Percentiles rank a stretch among this genome's conserved stretches.
Conservation (phyloP, 2,329 filamentous ascomycete species). For the Xylariaceae sp. region DNA sequence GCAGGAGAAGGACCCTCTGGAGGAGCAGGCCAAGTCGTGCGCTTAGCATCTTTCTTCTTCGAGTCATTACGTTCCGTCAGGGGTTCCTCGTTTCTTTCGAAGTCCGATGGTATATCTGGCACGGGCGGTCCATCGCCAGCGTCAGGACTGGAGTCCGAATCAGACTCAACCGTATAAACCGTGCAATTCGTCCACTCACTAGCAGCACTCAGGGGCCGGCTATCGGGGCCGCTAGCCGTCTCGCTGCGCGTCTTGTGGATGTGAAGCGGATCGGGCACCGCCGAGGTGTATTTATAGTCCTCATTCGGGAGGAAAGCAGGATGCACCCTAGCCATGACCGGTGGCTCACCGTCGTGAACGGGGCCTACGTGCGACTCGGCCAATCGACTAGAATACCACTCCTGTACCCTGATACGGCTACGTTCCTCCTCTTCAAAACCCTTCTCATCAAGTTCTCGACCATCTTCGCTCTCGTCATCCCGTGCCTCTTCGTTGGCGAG, state of each 20-base stretch:
- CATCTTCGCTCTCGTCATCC: constrained; percentile 16
- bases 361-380: background rate
- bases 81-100: background rate
- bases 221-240: background rate
- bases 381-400: constrained; percentile 24
- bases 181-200: constrained; percentile 25
- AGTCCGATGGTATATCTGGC: constrained; percentile 21
- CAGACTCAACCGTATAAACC: constrained; percentile 17
- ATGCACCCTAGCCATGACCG: constrained; percentile 24
- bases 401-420: constrained; percentile 21
- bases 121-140: constrained; percentile 18
- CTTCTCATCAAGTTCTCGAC: constrained; percentile 13
- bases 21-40: constrained; percentile 17
- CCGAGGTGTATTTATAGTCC: constrained; percentile 14
- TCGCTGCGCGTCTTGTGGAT: constrained; percentile 11
- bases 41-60: too few species aligned
- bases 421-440: constrained; percentile 18
- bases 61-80: background rate
- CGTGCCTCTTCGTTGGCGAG: constrained; percentile 5
- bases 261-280: constrained; percentile 19
- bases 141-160: background rate
- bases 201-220: background rate
- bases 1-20: constrained; percentile 3
- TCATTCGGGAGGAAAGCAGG: constrained; percentile 23
- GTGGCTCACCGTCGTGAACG: constrained; percentile 15